Conservation (phyloP, 306 rosid species). For the Erythrophleum fordii region DNA sequence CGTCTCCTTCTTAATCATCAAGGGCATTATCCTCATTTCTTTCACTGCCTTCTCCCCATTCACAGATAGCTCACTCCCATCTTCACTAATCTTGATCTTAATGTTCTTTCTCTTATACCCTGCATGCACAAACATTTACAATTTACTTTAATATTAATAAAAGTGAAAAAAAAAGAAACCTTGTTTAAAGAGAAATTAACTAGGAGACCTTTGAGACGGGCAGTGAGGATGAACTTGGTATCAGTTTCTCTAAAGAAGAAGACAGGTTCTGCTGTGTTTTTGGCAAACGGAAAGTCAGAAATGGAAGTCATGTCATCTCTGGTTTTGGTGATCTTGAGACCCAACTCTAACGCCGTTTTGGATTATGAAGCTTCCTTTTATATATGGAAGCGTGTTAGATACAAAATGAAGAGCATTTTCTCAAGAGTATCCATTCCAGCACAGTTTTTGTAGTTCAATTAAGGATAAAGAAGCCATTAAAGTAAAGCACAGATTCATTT, state of each 20-base stretch:
- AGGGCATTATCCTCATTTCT: constrained; percentile 63
- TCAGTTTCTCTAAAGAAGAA: constrained; percentile 65
- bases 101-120: constrained; percentile 66
- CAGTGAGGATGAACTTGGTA: constrained; percentile 59
- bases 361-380: neutral
- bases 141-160: neutral
- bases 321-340: constrained; percentile 67
- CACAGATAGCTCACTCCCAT: constrained; percentile 58
- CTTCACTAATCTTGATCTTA: constrained; percentile 61
- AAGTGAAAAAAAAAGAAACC: neutral
- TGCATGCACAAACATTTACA: constrained; percentile 18
- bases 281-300: constrained; percentile 58
- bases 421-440: neutral
- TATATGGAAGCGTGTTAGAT: too few relatives aligned
- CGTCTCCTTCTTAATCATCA: constrained; percentile 54
- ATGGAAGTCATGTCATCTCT: constrained; percentile 51
- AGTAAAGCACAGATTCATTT: constrained; percentile 70
- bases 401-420: neutral
- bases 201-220: constrained; percentile 64
- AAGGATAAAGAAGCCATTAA: neutral
- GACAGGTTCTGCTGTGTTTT: constrained; percentile 56
- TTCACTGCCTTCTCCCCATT: constrained; percentile 65
- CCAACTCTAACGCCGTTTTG: constrained; percentile 72
- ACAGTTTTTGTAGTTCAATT: constrained; percentile 4
- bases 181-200: neutral